Base-by-base conservation (phyloP, 192 early-diverging fungal genomes). In the Gonapodya sp. region DNA sequence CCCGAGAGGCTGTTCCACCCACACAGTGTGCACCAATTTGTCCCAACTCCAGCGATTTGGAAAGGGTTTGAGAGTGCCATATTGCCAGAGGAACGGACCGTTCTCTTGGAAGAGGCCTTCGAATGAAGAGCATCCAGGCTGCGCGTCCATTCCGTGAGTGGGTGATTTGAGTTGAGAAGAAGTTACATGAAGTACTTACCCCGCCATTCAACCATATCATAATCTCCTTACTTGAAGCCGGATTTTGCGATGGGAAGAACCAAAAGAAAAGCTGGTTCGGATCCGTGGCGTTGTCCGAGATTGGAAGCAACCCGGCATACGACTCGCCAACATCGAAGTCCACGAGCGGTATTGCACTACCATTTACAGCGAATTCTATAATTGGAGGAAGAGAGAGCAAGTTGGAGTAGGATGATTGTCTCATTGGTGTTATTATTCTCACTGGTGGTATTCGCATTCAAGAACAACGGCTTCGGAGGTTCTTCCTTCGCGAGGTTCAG, bases 231-330 rank as follows among this genome's bases (percentile, higher is more conserved):
- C 8, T 64, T 2, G 86, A 82, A 46, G 85, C 82, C 30, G 92
- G 90, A 31, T 89, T 85, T 79, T 91, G 87, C 8, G 92, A 91
- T 0, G 94, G 94, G 79, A 95, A 94, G 81, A 88, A 95, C 93
- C 93, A 94, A 84, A 93, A 95, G 75, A 91, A 92, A 81, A 64
- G 24, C 46, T 64, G 46, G 46, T 64, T 64, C 8, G 46, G 46
- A 64, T 64, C 46, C 46, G 8, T 64, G 46, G 46, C 8, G 46
- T 64, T 24, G 46, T 24, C 24, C 46, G 46, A 64, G 46, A 64
- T 64, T 8, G 46, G 46, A 8, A 64, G 8, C 8, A 64, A 24
- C 8, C 46, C 46, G 8, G 46, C 8, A 24, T 64, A 64, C 46
- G 46, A 64, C 46, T 64, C 46, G 8, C 46, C 46, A 24, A 64